phyloP scores from a whole-genome alignment of 2,329 filamentous ascomycete species.

The Saccharata proteae region DNA sequence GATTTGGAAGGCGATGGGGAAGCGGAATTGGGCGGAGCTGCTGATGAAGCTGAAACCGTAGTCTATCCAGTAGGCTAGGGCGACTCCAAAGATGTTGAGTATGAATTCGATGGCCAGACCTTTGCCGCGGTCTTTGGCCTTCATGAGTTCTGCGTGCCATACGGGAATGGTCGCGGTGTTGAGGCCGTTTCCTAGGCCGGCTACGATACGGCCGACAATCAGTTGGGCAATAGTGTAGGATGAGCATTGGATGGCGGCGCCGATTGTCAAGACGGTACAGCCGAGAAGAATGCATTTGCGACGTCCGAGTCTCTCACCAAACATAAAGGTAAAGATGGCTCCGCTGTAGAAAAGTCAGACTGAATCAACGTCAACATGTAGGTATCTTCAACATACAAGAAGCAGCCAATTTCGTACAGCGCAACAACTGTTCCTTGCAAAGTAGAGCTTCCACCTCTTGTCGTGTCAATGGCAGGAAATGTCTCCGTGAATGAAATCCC shows the following conservation, averaged over 20 bases:
- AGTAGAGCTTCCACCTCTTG: constrained; percentile 28
- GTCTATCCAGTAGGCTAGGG: constrained; percentile 29
- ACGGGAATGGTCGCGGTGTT: constrained; percentile 34
- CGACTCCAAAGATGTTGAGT: constrained; percentile 28
- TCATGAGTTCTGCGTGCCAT: constrained; percentile 40
- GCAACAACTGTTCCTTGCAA: constrained; percentile 43
- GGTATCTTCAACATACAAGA: constrained; percentile 16
- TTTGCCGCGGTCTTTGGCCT: constrained; percentile 29
- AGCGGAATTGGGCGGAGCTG: constrained; percentile 18
- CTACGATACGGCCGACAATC: constrained; percentile 36
- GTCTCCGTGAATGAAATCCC: constrained; percentile 15
- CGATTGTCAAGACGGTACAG: constrained; percentile 37
- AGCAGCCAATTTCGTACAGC: constrained; percentile 48
- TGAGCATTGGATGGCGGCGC: constrained; percentile 36
- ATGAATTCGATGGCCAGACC: constrained; percentile 33
- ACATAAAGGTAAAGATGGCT: constrained; percentile 35
- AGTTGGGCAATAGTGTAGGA: constrained; percentile 35
- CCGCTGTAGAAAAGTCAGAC: constrained; percentile 29
- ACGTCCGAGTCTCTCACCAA: constrained; percentile 37
- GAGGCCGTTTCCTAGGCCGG: constrained; percentile 32
- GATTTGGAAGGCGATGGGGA: constrained; percentile 35
- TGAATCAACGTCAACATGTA: constrained; percentile 1
- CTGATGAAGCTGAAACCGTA: constrained; percentile 28
- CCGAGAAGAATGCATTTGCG: constrained; percentile 37
- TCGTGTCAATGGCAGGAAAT: constrained; percentile 7